phyloP scores from a whole-genome alignment of 2,329 filamentous ascomycete species.

The Thielaviopsis musarum region DNA sequence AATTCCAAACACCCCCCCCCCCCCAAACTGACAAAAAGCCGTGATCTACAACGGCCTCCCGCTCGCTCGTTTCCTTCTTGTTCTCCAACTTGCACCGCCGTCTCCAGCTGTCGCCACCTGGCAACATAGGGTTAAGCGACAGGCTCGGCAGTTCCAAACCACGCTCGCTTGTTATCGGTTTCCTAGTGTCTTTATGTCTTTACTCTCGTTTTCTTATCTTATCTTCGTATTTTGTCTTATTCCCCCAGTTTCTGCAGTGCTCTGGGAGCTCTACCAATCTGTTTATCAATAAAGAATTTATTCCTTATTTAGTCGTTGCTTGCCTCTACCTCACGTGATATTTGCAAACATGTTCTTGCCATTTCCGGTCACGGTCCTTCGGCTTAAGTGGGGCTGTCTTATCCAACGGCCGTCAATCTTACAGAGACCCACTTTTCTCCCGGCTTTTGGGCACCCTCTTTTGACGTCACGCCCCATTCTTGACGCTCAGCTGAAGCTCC shows the following conservation, averaged over 20 bases:
- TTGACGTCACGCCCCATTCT: neutral
- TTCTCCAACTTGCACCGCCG: neutral
- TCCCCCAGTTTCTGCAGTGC: neutral
- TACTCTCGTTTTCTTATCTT: neutral
- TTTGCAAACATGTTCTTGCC: neutral
- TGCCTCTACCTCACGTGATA: neutral
- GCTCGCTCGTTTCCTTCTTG: neutral
- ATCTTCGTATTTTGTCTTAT: neutral
- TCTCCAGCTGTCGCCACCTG: neutral
- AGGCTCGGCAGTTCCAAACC: neutral
- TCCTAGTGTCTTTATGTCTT: neutral
- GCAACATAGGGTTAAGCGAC: neutral
- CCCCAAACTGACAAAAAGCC: too few relatives aligned
- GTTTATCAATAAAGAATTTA: neutral
- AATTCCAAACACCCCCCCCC: neutral
- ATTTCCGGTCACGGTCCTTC: neutral
- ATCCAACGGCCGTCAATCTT: neutral
- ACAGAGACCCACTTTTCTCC: neutral
- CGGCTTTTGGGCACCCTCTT: neutral
- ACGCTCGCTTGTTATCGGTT: neutral
- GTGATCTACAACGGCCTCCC: too few relatives aligned
- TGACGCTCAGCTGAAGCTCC: neutral
- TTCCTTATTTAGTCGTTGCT: too few relatives aligned
- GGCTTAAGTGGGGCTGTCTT: neutral
- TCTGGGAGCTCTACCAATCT: neutral